Evolutionary conservation across 352 stramenopile species (phyloP).

Genomic region (Peronospora destructor): DNA sequence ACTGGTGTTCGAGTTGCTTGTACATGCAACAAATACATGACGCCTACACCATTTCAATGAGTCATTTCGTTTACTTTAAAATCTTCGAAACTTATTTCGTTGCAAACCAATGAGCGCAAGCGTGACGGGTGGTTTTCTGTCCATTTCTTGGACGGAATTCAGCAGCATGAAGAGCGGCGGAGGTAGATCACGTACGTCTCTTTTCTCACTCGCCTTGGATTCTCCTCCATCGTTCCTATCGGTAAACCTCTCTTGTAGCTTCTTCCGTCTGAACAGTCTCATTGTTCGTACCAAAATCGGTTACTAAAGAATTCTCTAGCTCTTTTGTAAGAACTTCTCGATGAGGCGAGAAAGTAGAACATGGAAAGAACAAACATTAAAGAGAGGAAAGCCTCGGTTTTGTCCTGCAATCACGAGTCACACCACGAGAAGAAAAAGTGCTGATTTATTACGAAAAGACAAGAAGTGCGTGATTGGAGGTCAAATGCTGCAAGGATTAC

Average conservation of each 20-base stretch:
- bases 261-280: slow-evolving; percentile 21
- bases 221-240: slow-evolving; percentile 4
- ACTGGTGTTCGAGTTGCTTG: slow-evolving; percentile 35
- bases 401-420: slow-evolving; percentile 6
- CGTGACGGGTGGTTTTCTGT: slow-evolving; percentile 56
- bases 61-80: neutral
- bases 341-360: slow-evolving; percentile 11
- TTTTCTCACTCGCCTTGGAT: slow-evolving; percentile 1
- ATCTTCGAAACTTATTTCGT: neutral
- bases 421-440: slow-evolving; percentile 11
- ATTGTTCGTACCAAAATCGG: slow-evolving; percentile 1
- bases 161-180: slow-evolving; percentile 34
- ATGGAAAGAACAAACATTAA: neutral
- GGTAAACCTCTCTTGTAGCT: neutral
- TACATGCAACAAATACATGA: slow-evolving; percentile 57
- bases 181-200: slow-evolving; percentile 18
- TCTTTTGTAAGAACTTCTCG: slow-evolving; percentile 15
- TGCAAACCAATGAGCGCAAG: slow-evolving; percentile 36
- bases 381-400: slow-evolving; percentile 13
- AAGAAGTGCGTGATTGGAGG: neutral
- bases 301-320: slow-evolving; percentile 6
- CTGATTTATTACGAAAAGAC: slow-evolving; percentile 2
- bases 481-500: slow-evolving; percentile 50
- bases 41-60: slow-evolving; percentile 10
- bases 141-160: slow-evolving; percentile 41